Percentiles rank a stretch among this genome's conserved stretches.
phyloP scores from a whole-genome alignment of 139 green algal species.

The Astrephomene gubernaculifera region DNA sequence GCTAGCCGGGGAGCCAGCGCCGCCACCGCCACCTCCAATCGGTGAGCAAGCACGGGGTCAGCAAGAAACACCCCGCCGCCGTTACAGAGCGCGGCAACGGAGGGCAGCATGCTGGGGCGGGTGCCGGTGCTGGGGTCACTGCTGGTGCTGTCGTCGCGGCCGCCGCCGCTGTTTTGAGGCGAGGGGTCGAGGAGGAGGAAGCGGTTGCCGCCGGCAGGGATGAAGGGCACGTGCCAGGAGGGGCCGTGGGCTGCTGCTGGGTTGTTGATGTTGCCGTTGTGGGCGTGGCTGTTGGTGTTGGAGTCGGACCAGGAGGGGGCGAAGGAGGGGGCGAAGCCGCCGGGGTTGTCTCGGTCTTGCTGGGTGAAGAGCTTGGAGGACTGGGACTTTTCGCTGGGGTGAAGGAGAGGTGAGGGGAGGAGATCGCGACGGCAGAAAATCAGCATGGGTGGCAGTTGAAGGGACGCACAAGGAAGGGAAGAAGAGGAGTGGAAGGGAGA shows the following conservation, averaged over 20 bases:
- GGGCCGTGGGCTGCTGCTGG: too few relatives aligned
- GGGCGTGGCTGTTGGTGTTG: too few relatives aligned
- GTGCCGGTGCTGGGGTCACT: background rate
- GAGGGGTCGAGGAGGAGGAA: conserved; percentile 1
- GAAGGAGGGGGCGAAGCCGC: too few relatives aligned
- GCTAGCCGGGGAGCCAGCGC: conserved; percentile 1
- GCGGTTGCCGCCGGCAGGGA: conserved; percentile 35
- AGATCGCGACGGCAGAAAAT: too few relatives aligned
- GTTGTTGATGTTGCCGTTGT: too few relatives aligned
- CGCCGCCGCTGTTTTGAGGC: background rate
- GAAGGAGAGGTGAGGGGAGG: background rate
- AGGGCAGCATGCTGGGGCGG: background rate
- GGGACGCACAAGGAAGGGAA: too few relatives aligned
- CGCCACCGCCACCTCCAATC: conserved; percentile 37
- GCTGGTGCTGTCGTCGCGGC: background rate
- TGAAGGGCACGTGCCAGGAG: conserved; percentile 37
- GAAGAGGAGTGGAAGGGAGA: too few relatives aligned
- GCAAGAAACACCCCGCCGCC: conserved; percentile 17
- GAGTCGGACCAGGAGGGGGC: too few relatives aligned
- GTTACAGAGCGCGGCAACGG: conserved; percentile 3
- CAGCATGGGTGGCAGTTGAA: too few relatives aligned
- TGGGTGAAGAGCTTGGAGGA: conserved; percentile 30
- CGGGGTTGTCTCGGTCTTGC: background rate
- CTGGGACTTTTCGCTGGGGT: conserved; percentile 13
- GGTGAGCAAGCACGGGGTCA: conserved; percentile 33